Conservation (phyloP, 441 rosid species). For the Erodium texanum region DNA sequence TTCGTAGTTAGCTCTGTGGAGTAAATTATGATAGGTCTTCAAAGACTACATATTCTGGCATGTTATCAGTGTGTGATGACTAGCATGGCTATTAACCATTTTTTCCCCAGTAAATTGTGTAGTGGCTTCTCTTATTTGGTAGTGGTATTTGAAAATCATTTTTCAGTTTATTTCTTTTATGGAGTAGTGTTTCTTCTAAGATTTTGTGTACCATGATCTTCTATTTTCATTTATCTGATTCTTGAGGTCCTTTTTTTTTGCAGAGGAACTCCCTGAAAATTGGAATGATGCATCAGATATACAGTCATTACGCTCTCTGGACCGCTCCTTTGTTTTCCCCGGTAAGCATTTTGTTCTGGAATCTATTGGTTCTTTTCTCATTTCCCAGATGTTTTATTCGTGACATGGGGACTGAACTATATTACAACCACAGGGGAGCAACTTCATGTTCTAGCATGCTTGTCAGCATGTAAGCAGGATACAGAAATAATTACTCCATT, state of each 20-base stretch:
- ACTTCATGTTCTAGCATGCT: conserved; percentile 77
- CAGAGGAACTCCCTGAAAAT: conserved; percentile 65
- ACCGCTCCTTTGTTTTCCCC: conserved; percentile 83
- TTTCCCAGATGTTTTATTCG: not conserved
- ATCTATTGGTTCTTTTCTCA: conserved; percentile 11
- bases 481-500: conserved; percentile 85
- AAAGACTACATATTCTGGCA: no score
- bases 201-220: not conserved
- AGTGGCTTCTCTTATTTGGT: no score
- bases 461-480: conserved; percentile 71
- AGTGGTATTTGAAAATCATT: no score
- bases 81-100: no score
- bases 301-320: conserved; percentile 51
- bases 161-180: no score
- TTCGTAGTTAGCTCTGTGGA: no score
- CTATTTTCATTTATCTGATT: conserved; percentile 14
- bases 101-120: no score
- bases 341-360: conserved; percentile 37
- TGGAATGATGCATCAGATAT: conserved; percentile 59
- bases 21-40: no score
- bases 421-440: conserved; percentile 61
- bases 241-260: conserved; percentile 7
- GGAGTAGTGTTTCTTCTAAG: not conserved
- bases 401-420: not conserved
- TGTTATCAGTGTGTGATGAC: no score